Percentiles rank a stretch among this genome's conserved stretches.
phyloP scores from a whole-genome alignment of 352 stramenopile genomes.

The Globisporangium yorkense region DNA sequence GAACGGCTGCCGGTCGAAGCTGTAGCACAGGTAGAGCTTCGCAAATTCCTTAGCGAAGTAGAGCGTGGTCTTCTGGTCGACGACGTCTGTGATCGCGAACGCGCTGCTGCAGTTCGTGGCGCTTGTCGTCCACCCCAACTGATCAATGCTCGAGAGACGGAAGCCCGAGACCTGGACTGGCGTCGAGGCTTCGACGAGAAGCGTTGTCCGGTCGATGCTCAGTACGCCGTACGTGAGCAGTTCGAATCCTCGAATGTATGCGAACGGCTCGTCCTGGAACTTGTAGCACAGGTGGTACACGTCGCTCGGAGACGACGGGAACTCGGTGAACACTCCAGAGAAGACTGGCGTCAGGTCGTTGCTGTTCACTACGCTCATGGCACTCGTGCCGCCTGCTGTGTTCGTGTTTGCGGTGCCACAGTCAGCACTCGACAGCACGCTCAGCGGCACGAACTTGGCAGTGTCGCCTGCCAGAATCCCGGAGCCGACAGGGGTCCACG shows the following conservation, averaged over 20 bases:
- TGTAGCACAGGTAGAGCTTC: conserved; percentile 52
- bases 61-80: conserved; percentile 22
- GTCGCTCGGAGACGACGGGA: conserved; percentile 30
- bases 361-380: conserved; percentile 28
- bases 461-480: conserved; percentile 36
- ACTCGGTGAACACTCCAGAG: conserved; percentile 27
- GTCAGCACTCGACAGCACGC: conserved; percentile 35
- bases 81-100: conserved; percentile 25
- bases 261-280: conserved; percentile 63
- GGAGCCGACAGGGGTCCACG: conserved; percentile 41
- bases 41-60: conserved; percentile 28
- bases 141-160: conserved; percentile 38
- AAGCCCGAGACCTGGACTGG: conserved; percentile 41
- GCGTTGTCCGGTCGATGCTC: conserved; percentile 30
- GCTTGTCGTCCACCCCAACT: conserved; percentile 45
- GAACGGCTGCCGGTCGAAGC: conserved; percentile 56
- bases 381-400: conserved; percentile 20
- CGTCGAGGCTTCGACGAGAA: conserved; percentile 40
- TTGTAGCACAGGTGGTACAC: conserved; percentile 65
- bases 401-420: conserved; percentile 38
- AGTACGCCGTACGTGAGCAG: conserved; percentile 42
- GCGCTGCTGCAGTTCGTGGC: conserved; percentile 27
- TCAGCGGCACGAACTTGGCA: conserved; percentile 50
- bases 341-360: conserved; percentile 21
- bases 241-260: conserved; percentile 34